Evolutionary conservation across 1,139 yeast species (phyloP), one percentile per base, ranked within the genome.

Genomic region (Saccharomyces hybrid): DNA sequence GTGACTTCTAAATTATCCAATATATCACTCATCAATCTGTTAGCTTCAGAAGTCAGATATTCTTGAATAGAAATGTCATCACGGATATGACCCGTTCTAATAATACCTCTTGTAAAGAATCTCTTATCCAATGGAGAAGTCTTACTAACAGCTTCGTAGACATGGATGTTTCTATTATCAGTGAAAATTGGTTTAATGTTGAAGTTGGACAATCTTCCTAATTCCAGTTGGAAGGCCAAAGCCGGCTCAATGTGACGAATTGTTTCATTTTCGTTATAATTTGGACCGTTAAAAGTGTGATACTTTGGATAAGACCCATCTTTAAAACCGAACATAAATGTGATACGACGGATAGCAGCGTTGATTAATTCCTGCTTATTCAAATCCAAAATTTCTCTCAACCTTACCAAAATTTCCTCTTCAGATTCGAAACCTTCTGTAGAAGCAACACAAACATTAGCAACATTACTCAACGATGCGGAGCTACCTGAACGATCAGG

Each of bases 231-330:
- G 86, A 85, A 93, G 55, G 99, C 99, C 67, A 93, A 79, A 48
- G 99, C 97, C 32, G 99, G 99, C 73, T 93, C 99, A 66, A 93
- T 89, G 70, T 93, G 97, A 76, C 99, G 91, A 71, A 93, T 88
- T 41, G 91, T 91, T 74, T 85, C 83, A 75, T 93, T 96, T 73
- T 86, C 95, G 47, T 65, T 64, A 71, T 87, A 93, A 46, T 80
- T 80, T 51, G 96, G 96, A 58, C 95, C 96, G 66, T 88, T 88
- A 79, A 88, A 95, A 46, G 99, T 93, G 75, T 85, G 95, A 76
- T 93, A 93, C 72, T 87, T 88, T 64, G 99, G 99, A 74, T 93
- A 90, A 50, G 85, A 72, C 61, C 98, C 98, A 66, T 84, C 82
- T 52, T 78, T 81, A 69, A 85, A 83, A 58, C 96, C 96, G 63